A percentile compares a stretch with the other conserved stretches of the same genome.
These are phyloP conservation scores for Lolium multiflorum DNA, from an alignment of 176 grass and related monocot species.

Conservation along the genomic window DNA sequence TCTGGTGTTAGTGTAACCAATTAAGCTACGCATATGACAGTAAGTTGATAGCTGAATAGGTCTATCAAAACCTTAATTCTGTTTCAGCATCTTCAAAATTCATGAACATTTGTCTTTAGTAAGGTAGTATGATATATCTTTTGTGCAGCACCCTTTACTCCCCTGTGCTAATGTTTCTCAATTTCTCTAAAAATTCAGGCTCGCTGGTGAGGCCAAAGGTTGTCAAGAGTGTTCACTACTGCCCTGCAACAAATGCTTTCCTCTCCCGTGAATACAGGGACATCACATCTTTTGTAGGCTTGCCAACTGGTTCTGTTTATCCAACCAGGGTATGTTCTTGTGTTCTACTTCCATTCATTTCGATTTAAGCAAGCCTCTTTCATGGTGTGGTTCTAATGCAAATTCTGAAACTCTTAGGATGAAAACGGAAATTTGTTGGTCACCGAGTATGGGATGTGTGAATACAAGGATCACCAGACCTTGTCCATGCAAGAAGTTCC, in stretches of 20 bases:
- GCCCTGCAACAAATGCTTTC: conserved; percentile 63
- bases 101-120: neutral
- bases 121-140: neutral
- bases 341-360: conserved; percentile 6
- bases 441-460: conserved; percentile 91
- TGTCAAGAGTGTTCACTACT: conserved; percentile 97
- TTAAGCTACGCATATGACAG: neutral
- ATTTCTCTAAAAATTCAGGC: conserved; percentile 46
- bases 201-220: conserved; percentile 94
- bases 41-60: neutral
- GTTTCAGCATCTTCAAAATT: neutral
- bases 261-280: conserved; percentile 92
- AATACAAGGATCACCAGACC: conserved; percentile 98
- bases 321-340: conserved; percentile 82
- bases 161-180: conserved; percentile 22
- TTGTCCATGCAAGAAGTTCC: conserved; percentile 98
- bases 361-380: neutral
- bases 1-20: neutral
- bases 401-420: conserved; percentile 63
- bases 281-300: conserved; percentile 87
- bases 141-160: neutral
- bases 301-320: conserved; percentile 96
- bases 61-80: neutral
- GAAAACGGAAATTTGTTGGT: conserved; percentile 91
- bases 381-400: conserved; percentile 21